Evolutionary conservation across 352 stramenopile species (phyloP).

Genomic region (Phytophthora brassicae): DNA sequence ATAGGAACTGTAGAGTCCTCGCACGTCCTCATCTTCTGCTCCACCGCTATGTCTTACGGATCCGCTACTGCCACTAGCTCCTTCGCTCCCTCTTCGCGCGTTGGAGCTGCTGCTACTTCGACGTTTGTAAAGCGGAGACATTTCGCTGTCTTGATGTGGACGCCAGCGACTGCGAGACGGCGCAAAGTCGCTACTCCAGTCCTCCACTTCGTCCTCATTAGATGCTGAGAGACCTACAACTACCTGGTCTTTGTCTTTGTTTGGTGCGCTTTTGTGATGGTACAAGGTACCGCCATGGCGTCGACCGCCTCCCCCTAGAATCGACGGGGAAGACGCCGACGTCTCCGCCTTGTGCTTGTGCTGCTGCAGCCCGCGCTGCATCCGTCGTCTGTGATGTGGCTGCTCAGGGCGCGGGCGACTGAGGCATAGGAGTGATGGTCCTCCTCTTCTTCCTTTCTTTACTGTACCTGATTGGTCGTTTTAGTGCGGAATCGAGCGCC

Average conservation of each 20-base stretch:
- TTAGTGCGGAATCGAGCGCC: not conserved
- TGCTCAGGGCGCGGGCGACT: slow-evolving; percentile 5
- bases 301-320: not conserved
- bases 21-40: slow-evolving; percentile 22
- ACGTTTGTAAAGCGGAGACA: slow-evolving; percentile 22
- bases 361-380: slow-evolving; percentile 37
- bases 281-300: slow-evolving; percentile 21
- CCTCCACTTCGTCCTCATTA: slow-evolving; percentile 68
- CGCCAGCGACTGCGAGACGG: slow-evolving; percentile 34
- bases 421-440: slow-evolving; percentile 26
- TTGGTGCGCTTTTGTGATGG: slow-evolving; percentile 19
- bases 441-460: not conserved
- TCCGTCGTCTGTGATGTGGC: slow-evolving; percentile 10
- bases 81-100: slow-evolving; percentile 7
- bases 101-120: slow-evolving; percentile 40
- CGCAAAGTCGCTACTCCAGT: slow-evolving; percentile 75
- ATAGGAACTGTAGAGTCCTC: slow-evolving; percentile 23
- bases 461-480: not conserved
- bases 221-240: slow-evolving; percentile 73
- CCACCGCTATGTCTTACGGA: slow-evolving; percentile 28
- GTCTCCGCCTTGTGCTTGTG: slow-evolving; percentile 29
- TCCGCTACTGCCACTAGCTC: slow-evolving; percentile 17
- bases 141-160: slow-evolving; percentile 42
- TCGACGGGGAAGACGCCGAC: slow-evolving; percentile 13
- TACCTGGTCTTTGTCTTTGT: slow-evolving; percentile 48